These are phyloP conservation scores for Phialophora expanda DNA, from an alignment of 2,329 filamentous ascomycete species.

Conservation along the genomic window DNA sequence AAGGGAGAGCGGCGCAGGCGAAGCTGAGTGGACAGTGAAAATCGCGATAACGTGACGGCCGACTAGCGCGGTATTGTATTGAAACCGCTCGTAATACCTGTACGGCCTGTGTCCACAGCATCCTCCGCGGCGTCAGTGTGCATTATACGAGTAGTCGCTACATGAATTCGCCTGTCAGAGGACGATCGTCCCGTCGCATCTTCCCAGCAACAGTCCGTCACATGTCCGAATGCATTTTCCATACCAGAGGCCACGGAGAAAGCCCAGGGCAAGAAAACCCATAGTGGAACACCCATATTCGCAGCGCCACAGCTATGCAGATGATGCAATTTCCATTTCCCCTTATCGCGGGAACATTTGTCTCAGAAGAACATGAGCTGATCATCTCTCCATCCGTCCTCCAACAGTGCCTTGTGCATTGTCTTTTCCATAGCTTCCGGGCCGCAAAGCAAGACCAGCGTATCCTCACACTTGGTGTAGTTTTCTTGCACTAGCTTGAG, in stretches of 20 bases:
- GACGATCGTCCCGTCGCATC: not conserved
- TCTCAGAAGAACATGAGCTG: conserved; percentile 75
- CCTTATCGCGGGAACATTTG: conserved; percentile 1
- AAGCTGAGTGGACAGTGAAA: conserved; percentile 23
- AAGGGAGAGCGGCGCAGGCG: not conserved
- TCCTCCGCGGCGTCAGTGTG: not conserved
- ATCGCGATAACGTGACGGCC: conserved; percentile 20
- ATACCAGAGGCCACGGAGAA: not conserved
- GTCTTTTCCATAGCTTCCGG: conserved; percentile 75
- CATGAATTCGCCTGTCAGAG: not conserved
- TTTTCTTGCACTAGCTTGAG: conserved; percentile 66
- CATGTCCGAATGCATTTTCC: not conserved
- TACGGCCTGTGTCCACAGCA: not conserved
- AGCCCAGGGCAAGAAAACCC: not conserved
- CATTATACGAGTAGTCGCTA: not conserved
- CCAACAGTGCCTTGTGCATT: conserved; percentile 61
- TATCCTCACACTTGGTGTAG: conserved; percentile 54
- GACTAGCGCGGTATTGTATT: conserved; percentile 17
- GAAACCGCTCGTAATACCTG: conserved; percentile 4
- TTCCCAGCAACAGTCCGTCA: not conserved
- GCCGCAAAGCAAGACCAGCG: conserved; percentile 78
- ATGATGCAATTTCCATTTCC: not conserved
- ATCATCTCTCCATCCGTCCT: conserved; percentile 72
- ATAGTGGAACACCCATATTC: not conserved
- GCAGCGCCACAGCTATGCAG: not conserved